Percentiles rank a stretch among this genome's conserved stretches.
These are phyloP conservation scores for Pseudoperonospora humuli DNA, from an alignment of 352 stramenopile species.

Conservation along the genomic window DNA sequence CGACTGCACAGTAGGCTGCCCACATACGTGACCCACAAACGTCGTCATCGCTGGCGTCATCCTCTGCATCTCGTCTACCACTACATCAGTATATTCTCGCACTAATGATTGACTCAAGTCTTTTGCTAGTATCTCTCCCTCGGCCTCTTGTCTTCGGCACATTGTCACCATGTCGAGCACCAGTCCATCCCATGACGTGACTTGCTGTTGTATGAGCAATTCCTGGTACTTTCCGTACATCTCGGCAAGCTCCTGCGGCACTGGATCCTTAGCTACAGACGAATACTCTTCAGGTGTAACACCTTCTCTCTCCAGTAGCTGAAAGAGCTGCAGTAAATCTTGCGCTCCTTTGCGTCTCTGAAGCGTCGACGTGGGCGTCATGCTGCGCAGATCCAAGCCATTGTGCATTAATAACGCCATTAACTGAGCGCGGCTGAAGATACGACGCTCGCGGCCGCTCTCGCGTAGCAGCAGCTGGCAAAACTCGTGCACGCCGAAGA, in stretches of 20 bases:
- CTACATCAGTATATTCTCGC: constrained; percentile 46
- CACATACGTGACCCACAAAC: constrained; percentile 34
- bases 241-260: constrained; percentile 28
- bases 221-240: constrained; percentile 46
- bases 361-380: constrained; percentile 40
- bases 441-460: constrained; percentile 36
- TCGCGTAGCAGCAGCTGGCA: constrained; percentile 62
- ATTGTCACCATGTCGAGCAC: constrained; percentile 46
- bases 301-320: constrained; percentile 53
- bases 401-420: constrained; percentile 52
- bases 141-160: constrained; percentile 8
- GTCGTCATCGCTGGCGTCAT: constrained; percentile 62
- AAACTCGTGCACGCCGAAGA: constrained; percentile 51
- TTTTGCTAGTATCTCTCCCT: not conserved
- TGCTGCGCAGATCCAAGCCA: constrained; percentile 25
- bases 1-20: constrained; percentile 33
- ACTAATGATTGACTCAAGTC: constrained; percentile 35
- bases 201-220: constrained; percentile 40
- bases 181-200: constrained; percentile 60
- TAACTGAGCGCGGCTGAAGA: constrained; percentile 41
- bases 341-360: constrained; percentile 41
- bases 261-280: constrained; percentile 6
- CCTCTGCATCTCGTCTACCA: constrained; percentile 61
- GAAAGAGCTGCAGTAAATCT: constrained; percentile 68
- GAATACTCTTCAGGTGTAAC: constrained; percentile 36